Evolutionary conservation across 805 yeast species (phyloP), one percentile per base, ranked within the genome.

Genomic region (Pichia ethanolica): DNA sequence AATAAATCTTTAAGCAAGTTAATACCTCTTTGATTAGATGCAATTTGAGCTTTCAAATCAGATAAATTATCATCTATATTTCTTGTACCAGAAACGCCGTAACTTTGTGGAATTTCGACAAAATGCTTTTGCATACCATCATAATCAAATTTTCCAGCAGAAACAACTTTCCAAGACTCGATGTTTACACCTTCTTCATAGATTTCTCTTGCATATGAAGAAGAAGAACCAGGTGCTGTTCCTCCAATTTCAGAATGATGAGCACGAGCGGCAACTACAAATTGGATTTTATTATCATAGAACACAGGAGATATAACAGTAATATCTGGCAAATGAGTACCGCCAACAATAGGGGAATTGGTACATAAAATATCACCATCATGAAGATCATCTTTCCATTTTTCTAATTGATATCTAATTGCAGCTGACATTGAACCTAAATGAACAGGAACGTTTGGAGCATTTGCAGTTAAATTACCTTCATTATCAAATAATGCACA

Each of bases 231-330:
- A 1, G 97, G 96, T 35, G 88, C 68, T 50, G 83, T 79, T 12
- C 96, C 95, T n/a, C 98, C 97, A 60, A 91, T 90, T 65, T 90
- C 98, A 5, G 97, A 90, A 68, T 91, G 98, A 67, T 90, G 98
- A 1, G 97, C 97, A 55, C 98, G 74, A 0, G 96, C 83, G 0
- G 97, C 98, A 12, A 88, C 89, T 73, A 88, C 91, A 64, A 90
- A 90, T 30, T 88, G 78, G 35, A 88, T 74, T 47, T 71, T 64
- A 7, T 71, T 76, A 40, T 72, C 72, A n/a, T 78, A 71, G 61
- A 88, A 85, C 1, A 90, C 89, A 0, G 98, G 98, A 0, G 97
- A 86, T 42, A 91, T 82, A 12, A 90, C 95, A 0, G 97, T 90
- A 55, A 90, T 89, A 68, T 87, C 96, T 0, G 95, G 95, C 50